A percentile compares a stretch with the other conserved stretches of the same genome.
phyloP scores from a whole-genome alignment of 495 filamentous ascomycete genomes.

The Talaromyces stipitatus region DNA sequence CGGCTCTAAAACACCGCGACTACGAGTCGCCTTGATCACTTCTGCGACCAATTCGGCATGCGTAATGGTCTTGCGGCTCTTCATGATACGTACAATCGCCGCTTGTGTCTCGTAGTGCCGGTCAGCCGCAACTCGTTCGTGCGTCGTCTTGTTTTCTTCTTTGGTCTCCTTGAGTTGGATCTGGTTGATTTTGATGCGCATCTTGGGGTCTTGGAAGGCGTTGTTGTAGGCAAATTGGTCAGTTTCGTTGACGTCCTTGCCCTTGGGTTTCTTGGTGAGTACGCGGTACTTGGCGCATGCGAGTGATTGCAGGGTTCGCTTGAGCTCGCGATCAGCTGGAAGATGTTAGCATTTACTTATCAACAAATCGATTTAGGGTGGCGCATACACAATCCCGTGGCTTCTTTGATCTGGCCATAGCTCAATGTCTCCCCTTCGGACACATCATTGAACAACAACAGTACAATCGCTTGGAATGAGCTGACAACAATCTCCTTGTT shows the following conservation, averaged over 20 bases:
- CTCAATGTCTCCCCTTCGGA: slow-evolving; percentile 45
- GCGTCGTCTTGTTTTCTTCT: slow-evolving; percentile 85
- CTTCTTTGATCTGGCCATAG: slow-evolving; percentile 62
- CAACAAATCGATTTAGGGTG: background rate
- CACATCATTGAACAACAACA: slow-evolving; percentile 84
- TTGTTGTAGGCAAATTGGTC: slow-evolving; percentile 80
- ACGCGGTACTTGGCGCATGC: slow-evolving; percentile 85
- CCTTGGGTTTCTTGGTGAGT: slow-evolving; percentile 78
- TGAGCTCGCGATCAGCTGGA: slow-evolving; percentile 64
- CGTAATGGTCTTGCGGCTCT: slow-evolving; percentile 78
- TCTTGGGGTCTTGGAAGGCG: slow-evolving; percentile 70
- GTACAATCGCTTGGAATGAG: slow-evolving; percentile 83
- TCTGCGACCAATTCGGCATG: slow-evolving; percentile 77
- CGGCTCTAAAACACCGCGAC: slow-evolving; percentile 72
- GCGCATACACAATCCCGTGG: slow-evolving; percentile 59
- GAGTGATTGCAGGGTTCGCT: slow-evolving; percentile 86
- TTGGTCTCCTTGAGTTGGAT: slow-evolving; percentile 93
- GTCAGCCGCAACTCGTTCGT: slow-evolving; percentile 81
- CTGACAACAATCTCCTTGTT: slow-evolving; percentile 80
- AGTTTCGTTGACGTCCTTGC: slow-evolving; percentile 63
- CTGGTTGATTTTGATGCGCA: slow-evolving; percentile 95
- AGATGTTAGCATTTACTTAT: slow-evolving; percentile 15
- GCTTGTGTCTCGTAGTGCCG: slow-evolving; percentile 94
- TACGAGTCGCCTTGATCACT: slow-evolving; percentile 83
- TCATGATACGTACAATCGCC: slow-evolving; percentile 96